A percentile compares a stretch with the other conserved stretches of the same genome.
Conservation (phyloP, 2,329 filamentous ascomycete species). For the Monilinia polystroma region DNA sequence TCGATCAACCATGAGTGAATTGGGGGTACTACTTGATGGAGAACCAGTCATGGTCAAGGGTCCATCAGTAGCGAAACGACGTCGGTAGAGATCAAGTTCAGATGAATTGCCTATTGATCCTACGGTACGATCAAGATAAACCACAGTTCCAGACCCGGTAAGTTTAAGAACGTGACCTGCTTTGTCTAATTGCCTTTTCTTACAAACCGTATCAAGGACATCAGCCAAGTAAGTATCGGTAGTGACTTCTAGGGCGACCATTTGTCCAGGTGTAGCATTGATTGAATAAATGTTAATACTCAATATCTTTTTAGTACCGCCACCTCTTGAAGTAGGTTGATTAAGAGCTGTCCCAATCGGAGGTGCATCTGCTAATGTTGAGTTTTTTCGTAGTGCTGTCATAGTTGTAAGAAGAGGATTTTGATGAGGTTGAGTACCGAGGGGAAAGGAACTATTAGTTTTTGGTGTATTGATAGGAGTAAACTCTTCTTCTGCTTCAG, state of each 20-base stretch:
- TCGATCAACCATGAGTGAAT: constrained; percentile 51
- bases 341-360: constrained; percentile 41
- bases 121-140: constrained; percentile 74
- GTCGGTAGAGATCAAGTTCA: constrained; percentile 72
- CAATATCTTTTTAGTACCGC: constrained; percentile 66
- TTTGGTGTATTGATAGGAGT: constrained; percentile 42
- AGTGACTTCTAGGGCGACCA: constrained; percentile 71
- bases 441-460: constrained; percentile 30
- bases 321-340: constrained; percentile 42
- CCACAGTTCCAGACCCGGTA: constrained; percentile 70
- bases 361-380: constrained; percentile 56
- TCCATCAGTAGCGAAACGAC: constrained; percentile 73
- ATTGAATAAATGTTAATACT: constrained; percentile 69
- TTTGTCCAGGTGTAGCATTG: constrained; percentile 69
- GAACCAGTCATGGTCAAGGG: constrained; percentile 67
- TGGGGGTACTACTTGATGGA: constrained; percentile 65
- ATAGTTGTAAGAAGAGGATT: constrained; percentile 63
- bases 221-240: constrained; percentile 83
- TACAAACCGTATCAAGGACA: constrained; percentile 74
- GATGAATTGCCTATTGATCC: constrained; percentile 73
- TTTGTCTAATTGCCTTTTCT: constrained; percentile 76
- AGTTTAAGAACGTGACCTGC: constrained; percentile 76
- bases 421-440: constrained; percentile 44
- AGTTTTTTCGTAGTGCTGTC: constrained; percentile 52
- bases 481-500: constrained; percentile 45